Evolutionary conservation across 495 filamentous ascomycete genomes (phyloP).

Genomic region (Neurospora intermedia): DNA sequence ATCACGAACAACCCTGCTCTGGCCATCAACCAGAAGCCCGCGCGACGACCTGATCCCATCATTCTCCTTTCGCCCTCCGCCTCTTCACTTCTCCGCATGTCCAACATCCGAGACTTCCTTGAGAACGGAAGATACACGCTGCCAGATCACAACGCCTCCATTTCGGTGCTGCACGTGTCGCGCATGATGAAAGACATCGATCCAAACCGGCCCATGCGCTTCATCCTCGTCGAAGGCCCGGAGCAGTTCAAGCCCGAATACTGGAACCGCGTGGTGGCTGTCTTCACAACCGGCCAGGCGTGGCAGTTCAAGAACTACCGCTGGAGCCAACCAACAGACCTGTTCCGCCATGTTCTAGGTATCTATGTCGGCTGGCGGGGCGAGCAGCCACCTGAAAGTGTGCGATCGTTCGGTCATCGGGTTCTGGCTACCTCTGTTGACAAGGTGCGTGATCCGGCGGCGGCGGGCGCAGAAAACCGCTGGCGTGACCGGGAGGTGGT

Average conservation of each 20-base stretch:
- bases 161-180: slow-evolving; percentile 73
- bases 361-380: slow-evolving; percentile 88
- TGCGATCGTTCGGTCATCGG: slow-evolving; percentile 75
- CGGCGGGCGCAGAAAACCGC: slow-evolving; percentile 46
- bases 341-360: slow-evolving; percentile 80
- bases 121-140: slow-evolving; percentile 73
- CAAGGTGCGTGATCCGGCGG: slow-evolving; percentile 55
- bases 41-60: slow-evolving; percentile 75
- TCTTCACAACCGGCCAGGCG: slow-evolving; percentile 94
- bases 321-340: slow-evolving; percentile 78
- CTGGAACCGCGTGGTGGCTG: slow-evolving; percentile 90
- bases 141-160: slow-evolving; percentile 53
- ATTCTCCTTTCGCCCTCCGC: slow-evolving; percentile 98
- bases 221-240: slow-evolving; percentile 86
- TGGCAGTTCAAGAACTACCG: slow-evolving; percentile 99
- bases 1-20: slow-evolving; percentile 28
- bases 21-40: slow-evolving; percentile 38
- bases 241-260: slow-evolving; percentile 97
- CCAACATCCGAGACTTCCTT: slow-evolving; percentile 94
- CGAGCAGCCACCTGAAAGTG: slow-evolving; percentile 63
- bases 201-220: slow-evolving; percentile 63
- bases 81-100: slow-evolving; percentile 91
- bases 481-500: slow-evolving; percentile 92
- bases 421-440: slow-evolving; percentile 68
- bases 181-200: slow-evolving; percentile 70